Evolutionary conservation across 2,329 filamentous ascomycete genomes (phyloP).

Genomic region (Neofusicoccum cordaticola): DNA sequence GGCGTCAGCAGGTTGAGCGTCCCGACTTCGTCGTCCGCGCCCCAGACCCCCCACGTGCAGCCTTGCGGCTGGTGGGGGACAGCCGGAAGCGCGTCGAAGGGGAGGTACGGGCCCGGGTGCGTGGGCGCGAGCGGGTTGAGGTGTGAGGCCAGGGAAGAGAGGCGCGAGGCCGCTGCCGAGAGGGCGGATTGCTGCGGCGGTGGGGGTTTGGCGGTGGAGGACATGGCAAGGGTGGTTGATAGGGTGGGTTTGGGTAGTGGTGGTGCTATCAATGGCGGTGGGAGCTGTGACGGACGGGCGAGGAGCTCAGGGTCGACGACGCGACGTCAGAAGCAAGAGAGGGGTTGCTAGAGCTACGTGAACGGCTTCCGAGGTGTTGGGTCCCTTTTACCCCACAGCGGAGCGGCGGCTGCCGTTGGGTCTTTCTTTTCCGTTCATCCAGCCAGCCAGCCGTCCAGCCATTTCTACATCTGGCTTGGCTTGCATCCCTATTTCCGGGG

Average conservation of each 20-base stretch:
- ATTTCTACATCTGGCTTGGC: too few species aligned
- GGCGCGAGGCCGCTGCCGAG: not conserved
- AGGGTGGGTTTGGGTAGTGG: not conserved
- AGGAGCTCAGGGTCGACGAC: too few species aligned
- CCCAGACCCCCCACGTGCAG: slow-evolving; percentile 33
- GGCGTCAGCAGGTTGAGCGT: not conserved
- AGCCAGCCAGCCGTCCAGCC: too few species aligned
- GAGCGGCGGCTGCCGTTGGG: too few species aligned
- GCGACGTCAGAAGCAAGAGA: too few species aligned
- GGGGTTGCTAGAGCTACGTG: too few species aligned
- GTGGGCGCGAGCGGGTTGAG: slow-evolving; percentile 17
- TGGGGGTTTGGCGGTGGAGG: not conserved
- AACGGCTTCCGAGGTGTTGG: too few species aligned
- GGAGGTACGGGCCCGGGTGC: slow-evolving; percentile 26
- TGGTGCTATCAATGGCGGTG: too few species aligned
- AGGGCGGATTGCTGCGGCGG: not conserved
- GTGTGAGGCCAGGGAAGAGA: slow-evolving; percentile 20
- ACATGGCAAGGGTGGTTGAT: slow-evolving; percentile 7
- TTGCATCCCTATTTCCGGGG: too few species aligned
- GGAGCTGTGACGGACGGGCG: too few species aligned
- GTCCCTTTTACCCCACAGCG: too few species aligned
- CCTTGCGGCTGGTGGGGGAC: slow-evolving; percentile 33
- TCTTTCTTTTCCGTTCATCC: too few species aligned
- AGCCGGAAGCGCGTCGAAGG: slow-evolving; percentile 33
- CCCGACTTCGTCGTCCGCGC: slow-evolving; percentile 22